Percentiles rank a stretch among this genome's conserved stretches.
Conservation (phyloP, 2,329 filamentous ascomycete species). For the Celoporthe dispersa region DNA sequence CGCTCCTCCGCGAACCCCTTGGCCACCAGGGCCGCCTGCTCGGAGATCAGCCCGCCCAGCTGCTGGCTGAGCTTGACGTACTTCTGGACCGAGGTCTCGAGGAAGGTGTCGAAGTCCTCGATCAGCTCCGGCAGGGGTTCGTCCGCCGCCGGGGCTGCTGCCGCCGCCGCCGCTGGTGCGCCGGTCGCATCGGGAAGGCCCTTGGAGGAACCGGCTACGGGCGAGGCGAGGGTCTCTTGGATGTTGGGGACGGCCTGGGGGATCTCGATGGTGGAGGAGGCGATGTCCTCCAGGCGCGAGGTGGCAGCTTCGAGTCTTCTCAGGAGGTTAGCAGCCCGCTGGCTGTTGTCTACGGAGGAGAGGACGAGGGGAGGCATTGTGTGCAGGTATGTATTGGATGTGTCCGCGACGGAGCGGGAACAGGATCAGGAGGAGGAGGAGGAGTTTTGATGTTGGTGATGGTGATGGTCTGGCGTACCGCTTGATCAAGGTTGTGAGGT, state of each 20-base stretch:
- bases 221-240: conserved; percentile 44
- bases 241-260: conserved; percentile 55
- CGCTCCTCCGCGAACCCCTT: conserved; percentile 82
- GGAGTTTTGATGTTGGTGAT: neutral
- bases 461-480: conserved; percentile 62
- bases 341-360: conserved; percentile 29
- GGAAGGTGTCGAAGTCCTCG: conserved; percentile 83
- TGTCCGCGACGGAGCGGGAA: neutral
- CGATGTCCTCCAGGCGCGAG: conserved; percentile 94
- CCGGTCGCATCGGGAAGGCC: conserved; percentile 39
- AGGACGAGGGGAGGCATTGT: conserved; percentile 32
- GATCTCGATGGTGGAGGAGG: conserved; percentile 70
- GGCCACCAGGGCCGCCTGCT: conserved; percentile 68
- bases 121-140: conserved; percentile 76
- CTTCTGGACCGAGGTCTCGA: conserved; percentile 73
- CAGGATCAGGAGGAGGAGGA: conserved; percentile 11
- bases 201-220: conserved; percentile 37
- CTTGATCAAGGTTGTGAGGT: conserved; percentile 96
- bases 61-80: conserved; percentile 80
- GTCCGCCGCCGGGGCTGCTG: conserved; percentile 49
- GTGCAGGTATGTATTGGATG: conserved; percentile 12
- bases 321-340: conserved; percentile 53
- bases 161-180: conserved; percentile 41
- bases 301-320: conserved; percentile 94
- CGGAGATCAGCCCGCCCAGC: conserved; percentile 75